phyloP scores from a whole-genome alignment of 768 basidiomycete genomes.

The Tephrocybe sp. region DNA sequence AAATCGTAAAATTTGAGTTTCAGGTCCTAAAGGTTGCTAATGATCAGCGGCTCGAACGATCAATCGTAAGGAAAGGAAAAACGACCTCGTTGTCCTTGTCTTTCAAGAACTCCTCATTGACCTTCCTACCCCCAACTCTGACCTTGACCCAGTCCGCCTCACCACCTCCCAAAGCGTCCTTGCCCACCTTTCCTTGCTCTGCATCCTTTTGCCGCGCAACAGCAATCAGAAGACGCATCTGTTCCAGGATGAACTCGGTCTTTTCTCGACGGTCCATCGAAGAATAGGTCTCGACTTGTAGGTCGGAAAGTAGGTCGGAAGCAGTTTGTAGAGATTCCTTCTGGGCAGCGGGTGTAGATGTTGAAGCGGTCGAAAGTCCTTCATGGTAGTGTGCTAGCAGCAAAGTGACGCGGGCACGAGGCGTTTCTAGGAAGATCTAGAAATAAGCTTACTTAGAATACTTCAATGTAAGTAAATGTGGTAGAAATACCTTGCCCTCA shows the following conservation, averaged over 20 bases:
- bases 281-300: slow-evolving; percentile 98
- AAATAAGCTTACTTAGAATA: neutral
- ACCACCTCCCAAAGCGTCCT: slow-evolving; percentile 65
- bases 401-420: slow-evolving; percentile 91
- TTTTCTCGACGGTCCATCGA: slow-evolving; percentile 98
- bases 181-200: slow-evolving; percentile 62
- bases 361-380: slow-evolving; percentile 48
- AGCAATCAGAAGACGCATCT: slow-evolving; percentile 87
- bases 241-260: slow-evolving; percentile 96
- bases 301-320: slow-evolving; percentile 88
- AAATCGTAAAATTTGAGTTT: slow-evolving; percentile 96
- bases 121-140: slow-evolving; percentile 87
- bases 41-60: slow-evolving; percentile 1
- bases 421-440: slow-evolving; percentile 96
- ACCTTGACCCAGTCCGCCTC: slow-evolving; percentile 94
- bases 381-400: slow-evolving; percentile 87
- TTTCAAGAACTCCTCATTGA: slow-evolving; percentile 91
- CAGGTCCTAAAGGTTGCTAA: slow-evolving; percentile 61
- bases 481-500: slow-evolving; percentile 81
- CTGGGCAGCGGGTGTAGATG: slow-evolving; percentile 39
- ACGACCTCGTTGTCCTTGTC: slow-evolving; percentile 86
- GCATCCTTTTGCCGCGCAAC: slow-evolving; percentile 77
- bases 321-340: slow-evolving; percentile 83
- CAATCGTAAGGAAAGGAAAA: slow-evolving; percentile 6
- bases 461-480: neutral